These are phyloP conservation scores for Hygrophila difformis DNA, from an alignment of 257 asterid genomes.

Conservation along the genomic window DNA sequence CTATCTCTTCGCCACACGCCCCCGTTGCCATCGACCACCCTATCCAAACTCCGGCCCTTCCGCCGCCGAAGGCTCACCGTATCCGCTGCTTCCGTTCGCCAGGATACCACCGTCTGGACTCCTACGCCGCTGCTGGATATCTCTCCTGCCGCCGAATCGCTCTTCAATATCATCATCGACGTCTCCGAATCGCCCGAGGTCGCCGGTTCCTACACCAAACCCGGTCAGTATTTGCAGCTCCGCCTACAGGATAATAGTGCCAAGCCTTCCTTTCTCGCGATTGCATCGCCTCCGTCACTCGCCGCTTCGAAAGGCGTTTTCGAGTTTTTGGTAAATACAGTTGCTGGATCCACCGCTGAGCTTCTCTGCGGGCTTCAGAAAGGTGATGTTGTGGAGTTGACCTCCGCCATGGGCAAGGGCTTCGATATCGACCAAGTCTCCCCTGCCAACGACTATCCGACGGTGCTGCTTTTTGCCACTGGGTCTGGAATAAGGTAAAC, in stretches of 20 bases:
- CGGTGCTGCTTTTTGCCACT: slow-evolving; percentile 85
- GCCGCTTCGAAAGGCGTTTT: slow-evolving; percentile 60
- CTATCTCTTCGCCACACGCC: slow-evolving; percentile 25
- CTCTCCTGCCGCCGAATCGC: slow-evolving; percentile 79
- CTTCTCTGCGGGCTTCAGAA: slow-evolving; percentile 56
- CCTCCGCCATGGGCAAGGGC: slow-evolving; percentile 76
- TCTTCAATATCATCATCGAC: slow-evolving; percentile 71
- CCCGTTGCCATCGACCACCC: slow-evolving; percentile 59
- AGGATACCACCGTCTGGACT: slow-evolving; percentile 64
- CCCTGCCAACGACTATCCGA: slow-evolving; percentile 53
- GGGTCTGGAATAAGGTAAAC: slow-evolving; percentile 94
- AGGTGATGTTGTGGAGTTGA: slow-evolving; percentile 86
- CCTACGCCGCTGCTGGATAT: slow-evolving; percentile 56
- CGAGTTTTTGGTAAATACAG: slow-evolving; percentile 71
- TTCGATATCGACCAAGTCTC: slow-evolving; percentile 57
- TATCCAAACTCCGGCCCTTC: slow-evolving; percentile 35
- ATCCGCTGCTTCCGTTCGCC: slow-evolving; percentile 62
- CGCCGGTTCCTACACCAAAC: slow-evolving; percentile 59
- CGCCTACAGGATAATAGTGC: slow-evolving; percentile 45
- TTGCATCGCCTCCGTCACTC: slow-evolving; percentile 77
- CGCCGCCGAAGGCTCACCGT: slow-evolving; percentile 40
- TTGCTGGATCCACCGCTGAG: slow-evolving; percentile 84
- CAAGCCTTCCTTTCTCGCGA: slow-evolving; percentile 77
- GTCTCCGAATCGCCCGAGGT: slow-evolving; percentile 76
- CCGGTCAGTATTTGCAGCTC: slow-evolving; percentile 94